Base-by-base conservation (phyloP, 441 rosid species). In the Codiaeum variegatum region DNA sequence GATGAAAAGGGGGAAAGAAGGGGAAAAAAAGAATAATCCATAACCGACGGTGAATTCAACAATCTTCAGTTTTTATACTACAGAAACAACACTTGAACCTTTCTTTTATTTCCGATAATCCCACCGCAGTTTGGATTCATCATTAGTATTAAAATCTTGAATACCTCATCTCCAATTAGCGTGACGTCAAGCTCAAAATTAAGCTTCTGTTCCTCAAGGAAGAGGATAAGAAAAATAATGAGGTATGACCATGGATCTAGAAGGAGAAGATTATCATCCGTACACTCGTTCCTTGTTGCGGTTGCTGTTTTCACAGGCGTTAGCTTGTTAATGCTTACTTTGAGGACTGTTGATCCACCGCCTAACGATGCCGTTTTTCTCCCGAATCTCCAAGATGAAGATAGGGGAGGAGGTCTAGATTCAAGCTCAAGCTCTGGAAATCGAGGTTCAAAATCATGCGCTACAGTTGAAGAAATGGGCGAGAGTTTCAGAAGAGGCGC, bases 401-500 rank as follows among this genome's bases (percentile, higher is more conserved):
- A 24, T 28, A 24, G 26, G 7, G 67, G 24, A 13, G 67, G 24
- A 29, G 42, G 32, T 60, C 40, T 18, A 54, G 75, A 12, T 55
- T 9, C 62, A 1, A 49, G 5, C 26, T 67, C 28, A 18, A 38
- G 1, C 21, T 28, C 59, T 47, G 18, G 40, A 61, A 51, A n/a
- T 40, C 6, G 70, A 19, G 72, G 67, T 47, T 65, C 36, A 54
- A 86, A 83, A 62, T 51, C 85, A 8, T 94, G 98, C 73, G 94
- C 94, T 29, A 90, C 97, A 64, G 97, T 92, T 72, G 97, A 92
- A 75, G 93, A 92, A 73, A 94, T 94, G 98, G 97, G 97, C 59
- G 83, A 77, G 66, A 85, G 72, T 68, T 89, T 94, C 72, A 71
- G 71, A 34, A 84, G 87, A 10, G 83, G 77, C 51, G 46, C 7